Percentiles rank a stretch among this genome's conserved stretches.
Conservation (phyloP, 2,329 filamentous ascomycete species). For the Metarhizium anisopliae region DNA sequence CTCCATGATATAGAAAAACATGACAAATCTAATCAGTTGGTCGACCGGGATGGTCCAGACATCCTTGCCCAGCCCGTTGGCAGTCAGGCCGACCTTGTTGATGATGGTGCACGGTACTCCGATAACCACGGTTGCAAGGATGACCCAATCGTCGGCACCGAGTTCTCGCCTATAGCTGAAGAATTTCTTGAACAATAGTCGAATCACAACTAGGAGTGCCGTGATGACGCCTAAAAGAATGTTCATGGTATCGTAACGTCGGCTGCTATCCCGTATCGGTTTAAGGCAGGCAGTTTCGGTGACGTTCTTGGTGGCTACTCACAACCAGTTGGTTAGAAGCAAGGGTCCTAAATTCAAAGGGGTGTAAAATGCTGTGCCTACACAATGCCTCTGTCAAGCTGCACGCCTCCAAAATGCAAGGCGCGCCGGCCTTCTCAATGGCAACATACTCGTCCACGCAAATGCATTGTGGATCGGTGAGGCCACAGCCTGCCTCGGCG, state of each 20-base stretch:
- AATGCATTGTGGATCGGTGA: constrained; percentile 18
- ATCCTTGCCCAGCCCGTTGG: constrained; percentile 22
- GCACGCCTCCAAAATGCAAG: constrained; percentile 15
- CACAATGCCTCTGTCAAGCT: constrained; percentile 15
- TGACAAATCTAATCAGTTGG: constrained; percentile 15
- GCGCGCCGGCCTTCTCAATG: constrained; percentile 12
- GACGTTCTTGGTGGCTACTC: constrained; percentile 1
- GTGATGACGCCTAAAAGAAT: constrained; percentile 12
- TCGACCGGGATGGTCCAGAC: constrained; percentile 21
- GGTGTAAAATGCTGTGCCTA: constrained; percentile 9
- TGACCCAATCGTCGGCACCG: constrained; percentile 21
- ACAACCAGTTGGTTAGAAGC: neutral
- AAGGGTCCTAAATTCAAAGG: neutral
- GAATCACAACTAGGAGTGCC: constrained; percentile 8
- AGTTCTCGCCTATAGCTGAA: constrained; percentile 20
- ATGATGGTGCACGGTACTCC: constrained; percentile 15
- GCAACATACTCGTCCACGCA: constrained; percentile 21
- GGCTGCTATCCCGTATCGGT: constrained; percentile 1
- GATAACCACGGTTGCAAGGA: constrained; percentile 12
- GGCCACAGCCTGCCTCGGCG: constrained; percentile 8
- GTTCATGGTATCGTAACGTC: constrained; percentile 4
- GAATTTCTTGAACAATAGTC: constrained; percentile 16
- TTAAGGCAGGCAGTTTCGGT: constrained; percentile 3
- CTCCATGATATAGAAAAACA: constrained; percentile 24
- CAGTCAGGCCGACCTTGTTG: constrained; percentile 13